Evolutionary conservation across 1,139 yeast genomes (phyloP).

Genomic region (Nakaseomyces sp.): DNA sequence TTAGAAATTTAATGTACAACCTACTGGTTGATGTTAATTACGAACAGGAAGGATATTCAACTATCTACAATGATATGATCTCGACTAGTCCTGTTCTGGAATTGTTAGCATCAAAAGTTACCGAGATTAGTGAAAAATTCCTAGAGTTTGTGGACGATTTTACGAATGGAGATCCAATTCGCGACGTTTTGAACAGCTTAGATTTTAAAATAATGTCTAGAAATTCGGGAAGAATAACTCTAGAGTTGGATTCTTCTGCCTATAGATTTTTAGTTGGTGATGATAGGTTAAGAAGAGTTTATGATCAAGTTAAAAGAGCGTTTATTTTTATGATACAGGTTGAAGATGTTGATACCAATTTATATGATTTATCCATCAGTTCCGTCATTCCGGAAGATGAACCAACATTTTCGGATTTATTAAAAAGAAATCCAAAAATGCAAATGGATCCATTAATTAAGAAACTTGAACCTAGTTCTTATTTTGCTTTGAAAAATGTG

Average conservation of each 20-base stretch:
- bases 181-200: slow-evolving; percentile 16
- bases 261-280: slow-evolving; percentile 32
- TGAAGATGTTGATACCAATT: slow-evolving; percentile 53
- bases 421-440: slow-evolving; percentile 27
- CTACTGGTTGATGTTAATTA: slow-evolving; percentile 26
- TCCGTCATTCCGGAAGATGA: slow-evolving; percentile 68
- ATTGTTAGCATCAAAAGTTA: slow-evolving; percentile 26
- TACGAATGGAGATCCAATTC: slow-evolving; percentile 28
- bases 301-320: slow-evolving; percentile 77
- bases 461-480: slow-evolving; percentile 48
- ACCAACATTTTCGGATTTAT: slow-evolving; percentile 46
- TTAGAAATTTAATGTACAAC: slow-evolving; percentile 21
- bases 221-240: slow-evolving; percentile 24
- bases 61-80: slow-evolving; percentile 29
- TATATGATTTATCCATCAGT: slow-evolving; percentile 65
- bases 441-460: slow-evolving; percentile 35
- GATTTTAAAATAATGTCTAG: slow-evolving; percentile 10
- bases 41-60: slow-evolving; percentile 23
- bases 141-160: slow-evolving; percentile 17
- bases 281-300: slow-evolving; percentile 43
- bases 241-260: slow-evolving; percentile 45
- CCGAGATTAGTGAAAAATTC: slow-evolving; percentile 19
- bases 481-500: slow-evolving; percentile 67
- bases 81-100: slow-evolving; percentile 23
- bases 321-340: slow-evolving; percentile 72